These are phyloP conservation scores for Tylopilus rubrobrunneus DNA, from an alignment of 768 basidiomycete genomes.

Conservation along the genomic window DNA sequence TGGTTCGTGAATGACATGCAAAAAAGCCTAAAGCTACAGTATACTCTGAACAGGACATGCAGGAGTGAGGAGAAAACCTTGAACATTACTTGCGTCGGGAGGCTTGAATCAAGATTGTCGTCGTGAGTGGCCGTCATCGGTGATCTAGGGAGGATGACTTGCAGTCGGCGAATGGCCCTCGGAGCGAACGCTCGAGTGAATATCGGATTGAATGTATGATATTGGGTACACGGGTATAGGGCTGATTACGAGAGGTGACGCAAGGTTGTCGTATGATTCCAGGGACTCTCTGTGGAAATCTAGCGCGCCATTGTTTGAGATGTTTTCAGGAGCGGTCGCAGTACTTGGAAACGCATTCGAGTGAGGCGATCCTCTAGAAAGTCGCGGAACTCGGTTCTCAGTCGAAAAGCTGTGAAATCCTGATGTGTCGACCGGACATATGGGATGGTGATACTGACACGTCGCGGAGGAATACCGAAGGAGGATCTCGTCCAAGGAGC, in stretches of 20 bases:
- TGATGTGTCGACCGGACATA: conserved; percentile 2
- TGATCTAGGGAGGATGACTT: conserved; percentile 3
- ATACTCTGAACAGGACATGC: conserved; percentile 11
- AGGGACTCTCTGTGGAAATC: neutral
- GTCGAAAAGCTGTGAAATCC: conserved; percentile 2
- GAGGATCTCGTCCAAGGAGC: conserved; percentile 6
- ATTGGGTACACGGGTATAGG: conserved; percentile 29
- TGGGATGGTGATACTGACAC: conserved; percentile 3
- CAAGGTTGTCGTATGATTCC: conserved; percentile 8
- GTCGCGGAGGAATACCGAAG: conserved; percentile 5
- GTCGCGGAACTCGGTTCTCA: conserved; percentile 9
- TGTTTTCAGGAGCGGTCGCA: neutral
- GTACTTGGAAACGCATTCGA: conserved; percentile 6
- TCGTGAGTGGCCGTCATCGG: neutral
- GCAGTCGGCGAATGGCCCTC: conserved; percentile 2
- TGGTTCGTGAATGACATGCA: neutral
- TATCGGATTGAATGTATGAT: conserved; percentile 17
- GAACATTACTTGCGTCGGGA: conserved; percentile 5
- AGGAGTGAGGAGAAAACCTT: neutral
- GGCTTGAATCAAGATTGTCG: neutral
- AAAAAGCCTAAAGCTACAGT: conserved; percentile 11
- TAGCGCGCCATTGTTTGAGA: neutral
- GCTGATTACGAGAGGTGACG: conserved; percentile 23
- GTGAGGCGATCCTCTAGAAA: conserved; percentile 10
- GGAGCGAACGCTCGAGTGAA: conserved; percentile 10